A percentile compares a stretch with the other conserved stretches of the same genome.
Evolutionary conservation across 495 filamentous ascomycete species (phyloP).

Genomic region (Penicillium soppii): DNA sequence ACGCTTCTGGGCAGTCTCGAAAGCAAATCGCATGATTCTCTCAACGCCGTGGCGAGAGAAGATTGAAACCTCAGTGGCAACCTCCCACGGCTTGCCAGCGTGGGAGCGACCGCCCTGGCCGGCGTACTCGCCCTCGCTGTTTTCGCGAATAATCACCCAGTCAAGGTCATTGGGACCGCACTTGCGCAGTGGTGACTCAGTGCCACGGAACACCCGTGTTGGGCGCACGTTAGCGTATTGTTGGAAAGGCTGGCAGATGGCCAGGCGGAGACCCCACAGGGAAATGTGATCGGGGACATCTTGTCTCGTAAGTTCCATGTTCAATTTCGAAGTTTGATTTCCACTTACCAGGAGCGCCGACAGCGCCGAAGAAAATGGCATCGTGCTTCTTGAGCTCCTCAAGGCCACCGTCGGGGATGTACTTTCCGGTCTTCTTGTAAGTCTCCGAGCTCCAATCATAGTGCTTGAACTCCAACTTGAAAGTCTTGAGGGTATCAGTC

Average conservation of each 20-base stretch:
- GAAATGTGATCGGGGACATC: constrained; percentile 59
- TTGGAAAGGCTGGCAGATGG: constrained; percentile 54
- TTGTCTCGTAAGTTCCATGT: constrained; percentile 21
- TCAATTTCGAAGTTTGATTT: neutral
- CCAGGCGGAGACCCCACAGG: constrained; percentile 54
- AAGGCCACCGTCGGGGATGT: constrained; percentile 54
- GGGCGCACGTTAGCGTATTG: constrained; percentile 59
- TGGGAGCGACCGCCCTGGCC: constrained; percentile 57
- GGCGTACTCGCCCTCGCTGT: constrained; percentile 58
- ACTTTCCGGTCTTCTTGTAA: constrained; percentile 52
- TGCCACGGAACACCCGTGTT: constrained; percentile 49
- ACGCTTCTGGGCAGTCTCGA: constrained; percentile 48
- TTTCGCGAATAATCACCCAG: constrained; percentile 60
- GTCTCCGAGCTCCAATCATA: constrained; percentile 54
- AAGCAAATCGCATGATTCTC: constrained; percentile 56
- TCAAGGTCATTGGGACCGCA: constrained; percentile 44
- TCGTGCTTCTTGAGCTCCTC: constrained; percentile 51
- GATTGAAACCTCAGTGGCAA: constrained; percentile 54
- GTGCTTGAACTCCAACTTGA: constrained; percentile 48
- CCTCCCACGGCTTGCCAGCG: constrained; percentile 48
- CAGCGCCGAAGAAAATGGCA: constrained; percentile 57
- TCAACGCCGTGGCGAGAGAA: constrained; percentile 55
- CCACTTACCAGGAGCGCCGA: constrained; percentile 50
- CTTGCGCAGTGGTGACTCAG: constrained; percentile 47
- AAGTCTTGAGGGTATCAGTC: constrained; percentile 42